Percentiles rank a stretch among this genome's conserved stretches.
Conservation (phyloP, 768 basidiomycete genomes). For the Terana coerulea region DNA sequence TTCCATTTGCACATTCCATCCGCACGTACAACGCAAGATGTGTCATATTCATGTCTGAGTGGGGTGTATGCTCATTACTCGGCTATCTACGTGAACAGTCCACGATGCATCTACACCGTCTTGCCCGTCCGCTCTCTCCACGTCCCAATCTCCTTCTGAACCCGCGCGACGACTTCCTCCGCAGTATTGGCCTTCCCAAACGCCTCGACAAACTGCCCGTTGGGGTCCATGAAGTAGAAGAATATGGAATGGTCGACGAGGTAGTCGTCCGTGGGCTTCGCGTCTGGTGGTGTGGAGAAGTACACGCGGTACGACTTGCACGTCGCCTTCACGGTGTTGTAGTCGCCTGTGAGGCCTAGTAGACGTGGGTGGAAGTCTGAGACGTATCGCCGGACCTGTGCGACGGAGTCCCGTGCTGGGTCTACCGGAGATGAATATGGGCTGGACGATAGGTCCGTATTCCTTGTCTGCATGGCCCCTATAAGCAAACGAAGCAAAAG, state of each 20-base stretch:
- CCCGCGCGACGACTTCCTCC: conserved; percentile 63
- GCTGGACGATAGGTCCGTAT: conserved; percentile 71
- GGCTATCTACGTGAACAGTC: neutral
- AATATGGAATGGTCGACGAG: conserved; percentile 97
- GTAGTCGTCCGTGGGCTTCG: conserved; percentile 88
- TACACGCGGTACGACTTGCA: conserved; percentile 98
- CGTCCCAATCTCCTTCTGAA: conserved; percentile 46
- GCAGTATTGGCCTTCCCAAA: conserved; percentile 82
- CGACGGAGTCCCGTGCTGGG: conserved; percentile 80
- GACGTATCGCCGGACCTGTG: conserved; percentile 60
- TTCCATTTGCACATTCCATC: too few species aligned
- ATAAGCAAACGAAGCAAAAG: neutral
- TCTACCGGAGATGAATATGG: conserved; percentile 96
- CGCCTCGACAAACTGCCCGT: conserved; percentile 92
- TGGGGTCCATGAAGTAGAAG: conserved; percentile 97
- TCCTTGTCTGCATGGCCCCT: conserved; percentile 52
- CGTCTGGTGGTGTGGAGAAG: conserved; percentile 91
- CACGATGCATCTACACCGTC: conserved; percentile 22
- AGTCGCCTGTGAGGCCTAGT: conserved; percentile 86
- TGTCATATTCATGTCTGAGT: neutral
- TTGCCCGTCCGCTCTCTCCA: conserved; percentile 37
- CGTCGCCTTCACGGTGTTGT: conserved; percentile 74
- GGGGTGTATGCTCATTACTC: neutral
- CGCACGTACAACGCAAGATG: too few species aligned
- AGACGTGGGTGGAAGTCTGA: conserved; percentile 90